These are phyloP conservation scores for Pichia sp. DNA, from an alignment of 1,139 yeast genomes.

Conservation along the genomic window DNA sequence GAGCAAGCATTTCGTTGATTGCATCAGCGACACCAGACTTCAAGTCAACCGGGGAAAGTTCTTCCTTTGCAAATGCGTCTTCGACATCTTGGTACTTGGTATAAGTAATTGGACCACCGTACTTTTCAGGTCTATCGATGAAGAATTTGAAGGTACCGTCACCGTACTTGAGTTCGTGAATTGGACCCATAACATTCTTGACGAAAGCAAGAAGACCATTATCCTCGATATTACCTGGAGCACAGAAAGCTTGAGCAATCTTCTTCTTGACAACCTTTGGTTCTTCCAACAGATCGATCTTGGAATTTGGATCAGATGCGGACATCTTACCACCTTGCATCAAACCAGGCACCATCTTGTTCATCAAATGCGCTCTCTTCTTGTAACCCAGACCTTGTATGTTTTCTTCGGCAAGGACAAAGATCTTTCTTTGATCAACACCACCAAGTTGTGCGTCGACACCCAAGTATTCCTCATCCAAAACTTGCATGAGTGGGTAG, in stretches of 20 bases:
- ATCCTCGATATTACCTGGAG: conserved; percentile 88
- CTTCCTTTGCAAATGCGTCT: conserved; percentile 61
- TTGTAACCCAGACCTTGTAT: conserved; percentile 83
- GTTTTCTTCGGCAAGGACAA: conserved; percentile 94
- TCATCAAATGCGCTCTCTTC: conserved; percentile 98
- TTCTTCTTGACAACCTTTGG: conserved; percentile 86
- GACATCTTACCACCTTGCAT: conserved; percentile 98
- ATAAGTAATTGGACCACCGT: conserved; percentile 87
- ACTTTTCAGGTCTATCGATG: conserved; percentile 91
- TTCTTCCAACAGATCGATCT: conserved; percentile 86
- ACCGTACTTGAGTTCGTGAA: conserved; percentile 63
- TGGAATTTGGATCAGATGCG: conserved; percentile 97
- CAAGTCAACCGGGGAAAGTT: conserved; percentile 87
- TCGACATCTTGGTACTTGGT: conserved; percentile 61
- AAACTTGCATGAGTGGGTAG: conserved; percentile 98
- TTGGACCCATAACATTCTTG: conserved; percentile 79
- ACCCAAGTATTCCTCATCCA: conserved; percentile 86
- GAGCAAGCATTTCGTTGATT: conserved; percentile 72
- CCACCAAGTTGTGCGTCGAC: conserved; percentile 98
- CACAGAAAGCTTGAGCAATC: conserved; percentile 87
- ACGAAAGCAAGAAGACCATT: conserved; percentile 87
- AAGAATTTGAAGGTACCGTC: conserved; percentile 52
- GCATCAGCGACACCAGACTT: conserved; percentile 87
- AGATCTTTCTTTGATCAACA: conserved; percentile 97
- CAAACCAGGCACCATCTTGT: conserved; percentile 97